A percentile compares a stretch with the other conserved stretches of the same genome.
Conservation (phyloP, 768 basidiomycete species). For the Mycena venus region DNA sequence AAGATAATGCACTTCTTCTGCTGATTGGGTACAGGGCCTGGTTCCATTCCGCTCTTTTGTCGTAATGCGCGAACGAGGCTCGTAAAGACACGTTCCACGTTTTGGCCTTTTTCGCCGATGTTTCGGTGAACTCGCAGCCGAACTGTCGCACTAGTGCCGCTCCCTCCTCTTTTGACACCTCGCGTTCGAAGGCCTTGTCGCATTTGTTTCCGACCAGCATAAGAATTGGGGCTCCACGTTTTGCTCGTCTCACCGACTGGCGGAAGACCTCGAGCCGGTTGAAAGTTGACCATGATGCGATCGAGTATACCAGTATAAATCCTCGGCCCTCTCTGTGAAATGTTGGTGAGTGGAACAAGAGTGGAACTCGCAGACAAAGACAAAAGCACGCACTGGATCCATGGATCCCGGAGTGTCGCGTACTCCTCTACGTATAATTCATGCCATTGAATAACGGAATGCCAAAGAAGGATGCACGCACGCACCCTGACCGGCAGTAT, state of each 20-base stretch:
- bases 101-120: slow-evolving; percentile 94
- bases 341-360: slow-evolving; percentile 14
- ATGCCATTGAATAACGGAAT: no score
- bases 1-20: not conserved
- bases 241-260: slow-evolving; percentile 91
- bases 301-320: slow-evolving; percentile 95
- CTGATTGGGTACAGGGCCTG: not conserved
- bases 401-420: no score
- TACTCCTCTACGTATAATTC: slow-evolving; percentile 82
- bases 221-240: slow-evolving; percentile 86
- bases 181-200: slow-evolving; percentile 89
- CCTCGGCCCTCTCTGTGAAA: slow-evolving; percentile 88
- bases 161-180: slow-evolving; percentile 93
- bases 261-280: slow-evolving; percentile 91
- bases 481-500: slow-evolving; percentile 98
- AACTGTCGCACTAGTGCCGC: slow-evolving; percentile 83
- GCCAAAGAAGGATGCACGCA: no score
- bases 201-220: slow-evolving; percentile 97
- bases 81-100: slow-evolving; percentile 70
- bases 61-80: not conserved
- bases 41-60: not conserved
- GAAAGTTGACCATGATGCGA: slow-evolving; percentile 92
- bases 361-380: slow-evolving; percentile 13
- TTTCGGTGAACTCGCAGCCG: slow-evolving; percentile 95
- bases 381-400: slow-evolving; percentile 60